Base-by-base conservation (phyloP, 2,329 filamentous ascomycete genomes). In the Cercospora berteroae region DNA sequence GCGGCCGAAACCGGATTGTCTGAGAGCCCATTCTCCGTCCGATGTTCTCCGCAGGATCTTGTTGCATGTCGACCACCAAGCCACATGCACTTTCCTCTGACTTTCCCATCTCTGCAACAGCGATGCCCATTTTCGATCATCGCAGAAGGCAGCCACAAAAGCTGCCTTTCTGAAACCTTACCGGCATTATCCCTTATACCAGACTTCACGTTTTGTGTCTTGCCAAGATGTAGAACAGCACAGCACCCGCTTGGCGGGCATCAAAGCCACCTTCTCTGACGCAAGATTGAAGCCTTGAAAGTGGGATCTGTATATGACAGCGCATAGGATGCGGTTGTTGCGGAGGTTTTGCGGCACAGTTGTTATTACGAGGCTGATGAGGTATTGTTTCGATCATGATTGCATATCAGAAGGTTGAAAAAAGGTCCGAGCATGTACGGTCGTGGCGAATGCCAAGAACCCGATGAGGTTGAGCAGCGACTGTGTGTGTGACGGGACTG, bases 161-260 rank as follows among this genome's bases (percentile, higher is more conserved):
- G 23, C 23, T 27, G 27, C 48, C 36, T 42, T 55, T 27, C 23
- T 6, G 4, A n/a, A 9, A n/a, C 23, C 23, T 55, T n/a, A 5
- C 48, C 23, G 23, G 48, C 48, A 55, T 55, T 3, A 55, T 55
- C 13, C 48, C 48, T 25, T 55, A 16, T 7, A 3, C 13, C n/a
- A 39, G 31, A 58, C 27, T 58, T 58, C 29, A 58, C n/a, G 9
- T 29, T 20, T 4, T n/a, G 18, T 13, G 48, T 55, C 23, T 27
- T 29, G 48, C 55, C 55, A 58, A 58, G 55, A 33, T 20, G 3
- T 36, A 39, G 58, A 29, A 39, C 59, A 61, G 5, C 59, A 50
- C 20, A 61, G 59, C 33, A 61, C 9, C 59, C 39, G 59, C 59
- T 61, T 61, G 59, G 59, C 59, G 29, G 27, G 16, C 9, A 23